Percentiles rank a stretch among this genome's conserved stretches.
These are phyloP conservation scores for Penicillium malachiteum DNA, from an alignment of 495 filamentous ascomycete genomes.

Conservation along the genomic window DNA sequence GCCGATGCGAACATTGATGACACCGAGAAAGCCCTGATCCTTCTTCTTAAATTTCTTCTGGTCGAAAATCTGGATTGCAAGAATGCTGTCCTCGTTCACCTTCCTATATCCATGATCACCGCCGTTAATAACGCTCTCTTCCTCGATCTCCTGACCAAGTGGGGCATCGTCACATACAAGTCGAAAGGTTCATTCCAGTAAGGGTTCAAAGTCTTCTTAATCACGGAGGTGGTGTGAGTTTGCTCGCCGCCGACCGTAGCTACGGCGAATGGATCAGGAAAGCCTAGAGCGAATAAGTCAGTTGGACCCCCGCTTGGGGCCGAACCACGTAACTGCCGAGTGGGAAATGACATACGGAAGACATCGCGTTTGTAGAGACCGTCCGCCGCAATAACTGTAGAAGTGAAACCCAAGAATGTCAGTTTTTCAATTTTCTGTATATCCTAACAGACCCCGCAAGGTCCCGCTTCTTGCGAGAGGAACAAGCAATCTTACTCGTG, in stretches of 20 bases:
- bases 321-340: not conserved
- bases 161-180: slow-evolving; percentile 59
- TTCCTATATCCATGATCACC: slow-evolving; percentile 49
- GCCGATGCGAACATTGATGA: slow-evolving; percentile 94
- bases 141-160: slow-evolving; percentile 9
- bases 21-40: slow-evolving; percentile 97
- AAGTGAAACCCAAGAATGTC: slow-evolving; percentile 12
- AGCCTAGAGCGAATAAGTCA: slow-evolving; percentile 57
- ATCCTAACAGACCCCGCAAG: slow-evolving; percentile 19
- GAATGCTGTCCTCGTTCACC: slow-evolving; percentile 89
- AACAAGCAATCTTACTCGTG: slow-evolving; percentile 53
- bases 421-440: slow-evolving; percentile 13
- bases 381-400: slow-evolving; percentile 92
- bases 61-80: slow-evolving; percentile 97
- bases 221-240: slow-evolving; percentile 90
- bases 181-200: slow-evolving; percentile 99
- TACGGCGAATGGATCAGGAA: slow-evolving; percentile 96
- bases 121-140: slow-evolving; percentile 14
- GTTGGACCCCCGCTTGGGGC: slow-evolving; percentile 14
- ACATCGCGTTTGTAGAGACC: slow-evolving; percentile 99
- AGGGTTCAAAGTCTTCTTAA: slow-evolving; percentile 95
- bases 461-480: slow-evolving; percentile 14
- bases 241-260: slow-evolving; percentile 96
- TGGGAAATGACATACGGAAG: slow-evolving; percentile 63
- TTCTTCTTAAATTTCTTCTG: slow-evolving; percentile 99